Evolutionary conservation across 2,329 filamentous ascomycete genomes (phyloP).

Genomic region (Scedosporium dehoogii): DNA sequence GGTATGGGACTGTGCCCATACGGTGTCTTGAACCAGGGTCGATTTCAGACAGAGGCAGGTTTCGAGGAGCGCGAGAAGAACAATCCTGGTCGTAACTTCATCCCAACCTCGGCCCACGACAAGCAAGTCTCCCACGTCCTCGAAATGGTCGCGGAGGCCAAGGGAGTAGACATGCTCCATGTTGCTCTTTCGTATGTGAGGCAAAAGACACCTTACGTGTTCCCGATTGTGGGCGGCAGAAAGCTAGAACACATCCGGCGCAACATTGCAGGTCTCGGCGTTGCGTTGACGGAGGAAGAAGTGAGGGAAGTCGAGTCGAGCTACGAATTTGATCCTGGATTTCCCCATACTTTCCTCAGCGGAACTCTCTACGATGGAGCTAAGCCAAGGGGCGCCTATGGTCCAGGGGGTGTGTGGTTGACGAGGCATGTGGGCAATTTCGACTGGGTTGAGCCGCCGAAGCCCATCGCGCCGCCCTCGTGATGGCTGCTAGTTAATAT

Average conservation of each 20-base stretch:
- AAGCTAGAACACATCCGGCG: conserved; percentile 40
- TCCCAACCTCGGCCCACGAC: conserved; percentile 35
- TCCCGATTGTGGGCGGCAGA: conserved; percentile 42
- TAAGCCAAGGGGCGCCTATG: not conserved
- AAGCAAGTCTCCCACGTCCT: conserved; percentile 45
- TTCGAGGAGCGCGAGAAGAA: conserved; percentile 18
- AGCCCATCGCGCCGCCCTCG: conserved; percentile 75
- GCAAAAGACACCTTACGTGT: conserved; percentile 39
- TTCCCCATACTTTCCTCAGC: conserved; percentile 26
- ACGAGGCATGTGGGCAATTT: conserved; percentile 44
- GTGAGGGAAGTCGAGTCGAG: conserved; percentile 43
- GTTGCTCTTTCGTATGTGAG: conserved; percentile 44
- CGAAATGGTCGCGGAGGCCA: conserved; percentile 46
- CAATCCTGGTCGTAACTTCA: conserved; percentile 28
- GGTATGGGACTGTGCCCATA: conserved; percentile 48
- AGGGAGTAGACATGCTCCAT: conserved; percentile 47
- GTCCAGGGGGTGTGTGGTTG: not conserved
- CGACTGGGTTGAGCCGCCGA: conserved; percentile 74
- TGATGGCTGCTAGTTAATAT: not conserved
- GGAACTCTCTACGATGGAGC: not conserved
- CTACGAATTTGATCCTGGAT: conserved; percentile 40
- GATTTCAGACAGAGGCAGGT: conserved; percentile 31
- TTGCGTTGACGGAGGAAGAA: conserved; percentile 40
- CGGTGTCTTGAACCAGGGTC: conserved; percentile 46
- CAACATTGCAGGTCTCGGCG: conserved; percentile 44